Percentiles rank a stretch among this genome's conserved stretches.
Conservation (phyloP, 768 basidiomycete species). For the Lenzites betulinus region DNA sequence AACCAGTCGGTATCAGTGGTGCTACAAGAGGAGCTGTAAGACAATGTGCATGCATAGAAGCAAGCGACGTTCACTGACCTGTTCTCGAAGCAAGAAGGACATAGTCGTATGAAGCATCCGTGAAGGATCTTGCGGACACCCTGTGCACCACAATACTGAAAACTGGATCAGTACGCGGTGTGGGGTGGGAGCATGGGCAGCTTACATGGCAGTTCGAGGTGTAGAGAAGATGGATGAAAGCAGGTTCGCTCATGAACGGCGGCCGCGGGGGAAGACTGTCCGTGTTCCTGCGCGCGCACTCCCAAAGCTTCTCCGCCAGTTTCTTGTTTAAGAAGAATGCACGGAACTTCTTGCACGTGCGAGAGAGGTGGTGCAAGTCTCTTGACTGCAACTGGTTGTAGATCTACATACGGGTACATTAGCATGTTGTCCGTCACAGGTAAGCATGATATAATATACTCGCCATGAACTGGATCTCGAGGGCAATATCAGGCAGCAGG, state of each 20-base stretch:
- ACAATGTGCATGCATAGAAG: background rate
- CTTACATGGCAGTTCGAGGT: background rate
- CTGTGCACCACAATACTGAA: background rate
- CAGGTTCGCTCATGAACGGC: conserved; percentile 5
- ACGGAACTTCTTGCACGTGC: conserved; percentile 11
- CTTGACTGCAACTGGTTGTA: background rate
- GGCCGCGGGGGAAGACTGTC: background rate
- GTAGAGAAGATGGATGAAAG: conserved; percentile 5
- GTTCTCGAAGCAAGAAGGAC: background rate
- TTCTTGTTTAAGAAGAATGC: background rate
- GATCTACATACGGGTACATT: background rate
- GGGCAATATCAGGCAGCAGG: background rate
- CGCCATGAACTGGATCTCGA: background rate
- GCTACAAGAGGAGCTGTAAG: too few species aligned
- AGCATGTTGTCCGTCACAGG: background rate
- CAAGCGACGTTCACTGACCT: background rate
- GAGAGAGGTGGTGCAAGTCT: conserved; percentile 6
- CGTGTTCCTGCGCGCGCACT: background rate
- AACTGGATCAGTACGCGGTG: background rate
- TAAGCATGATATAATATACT: background rate
- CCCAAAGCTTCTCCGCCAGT: background rate
- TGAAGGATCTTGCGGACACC: background rate
- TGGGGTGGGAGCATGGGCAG: background rate
- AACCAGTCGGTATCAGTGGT: too few species aligned
- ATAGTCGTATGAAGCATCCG: background rate